phyloP scores from a whole-genome alignment of 1,139 yeast genomes.

The Lodderomyces metapsilosis region DNA sequence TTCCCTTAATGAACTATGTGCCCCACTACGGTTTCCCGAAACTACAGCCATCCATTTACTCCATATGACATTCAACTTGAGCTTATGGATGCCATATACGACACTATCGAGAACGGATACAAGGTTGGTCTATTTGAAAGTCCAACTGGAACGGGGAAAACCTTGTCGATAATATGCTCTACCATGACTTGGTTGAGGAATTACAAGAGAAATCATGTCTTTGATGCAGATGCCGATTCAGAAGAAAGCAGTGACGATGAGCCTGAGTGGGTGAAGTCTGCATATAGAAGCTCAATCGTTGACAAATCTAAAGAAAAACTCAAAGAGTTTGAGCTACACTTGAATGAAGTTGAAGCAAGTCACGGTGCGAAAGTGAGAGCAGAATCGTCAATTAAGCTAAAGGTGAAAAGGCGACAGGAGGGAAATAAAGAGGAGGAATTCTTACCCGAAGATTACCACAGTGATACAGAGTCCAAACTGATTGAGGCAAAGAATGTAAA shows the following conservation, averaged over 20 bases:
- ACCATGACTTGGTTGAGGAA: slow-evolving; percentile 83
- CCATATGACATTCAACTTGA: slow-evolving; percentile 80
- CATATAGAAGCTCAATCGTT: slow-evolving; percentile 35
- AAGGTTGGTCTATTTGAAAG: slow-evolving; percentile 86
- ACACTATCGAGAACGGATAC: slow-evolving; percentile 53
- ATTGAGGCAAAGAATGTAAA: slow-evolving; percentile 21
- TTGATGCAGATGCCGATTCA: slow-evolving; percentile 20
- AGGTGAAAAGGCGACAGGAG: slow-evolving; percentile 1
- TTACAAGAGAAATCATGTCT: slow-evolving; percentile 34
- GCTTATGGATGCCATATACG: slow-evolving; percentile 73
- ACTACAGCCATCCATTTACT: slow-evolving; percentile 70
- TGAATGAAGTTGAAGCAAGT: slow-evolving; percentile 26
- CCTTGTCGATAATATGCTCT: slow-evolving; percentile 82
- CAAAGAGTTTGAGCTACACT: slow-evolving; percentile 40
- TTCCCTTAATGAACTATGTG: background rate
- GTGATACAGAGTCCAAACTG: slow-evolving; percentile 1
- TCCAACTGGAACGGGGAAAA: slow-evolving; percentile 96
- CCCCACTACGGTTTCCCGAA: background rate
- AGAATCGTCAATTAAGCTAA: slow-evolving; percentile 9
- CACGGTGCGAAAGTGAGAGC: slow-evolving; percentile 15
- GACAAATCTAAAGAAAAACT: slow-evolving; percentile 29
- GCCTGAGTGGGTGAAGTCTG: slow-evolving; percentile 58
- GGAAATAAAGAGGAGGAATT: slow-evolving; percentile 21
- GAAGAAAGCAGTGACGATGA: slow-evolving; percentile 46
- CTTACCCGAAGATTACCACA: slow-evolving; percentile 43